Conservation (phyloP, 441 rosid species). For the Metrosideros polymorpha region DNA sequence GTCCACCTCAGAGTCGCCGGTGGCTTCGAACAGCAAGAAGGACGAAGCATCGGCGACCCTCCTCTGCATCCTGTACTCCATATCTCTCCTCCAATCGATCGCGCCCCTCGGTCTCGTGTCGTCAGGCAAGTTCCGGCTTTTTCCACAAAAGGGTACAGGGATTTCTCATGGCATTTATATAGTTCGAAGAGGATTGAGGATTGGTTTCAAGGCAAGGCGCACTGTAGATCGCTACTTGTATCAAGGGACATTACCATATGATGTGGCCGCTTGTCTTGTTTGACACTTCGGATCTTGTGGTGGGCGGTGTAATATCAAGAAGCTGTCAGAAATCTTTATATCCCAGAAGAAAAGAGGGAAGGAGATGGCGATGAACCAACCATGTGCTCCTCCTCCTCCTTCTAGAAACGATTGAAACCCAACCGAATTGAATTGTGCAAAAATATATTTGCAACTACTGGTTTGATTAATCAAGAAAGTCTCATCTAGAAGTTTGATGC, state of each 20-base stretch:
- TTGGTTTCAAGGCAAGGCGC: not conserved
- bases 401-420: not conserved
- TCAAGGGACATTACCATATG: not conserved
- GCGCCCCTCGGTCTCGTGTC: not conserved
- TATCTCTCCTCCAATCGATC: not conserved
- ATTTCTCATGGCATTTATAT: not conserved
- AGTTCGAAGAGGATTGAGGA: not conserved
- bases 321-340: not conserved
- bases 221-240: not conserved
- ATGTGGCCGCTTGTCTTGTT: not conserved
- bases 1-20: conserved; percentile 4
- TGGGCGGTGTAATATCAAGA: not conserved
- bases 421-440: not conserved
- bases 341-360: not conserved
- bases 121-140: not conserved
- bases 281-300: not conserved
- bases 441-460: not conserved
- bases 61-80: not conserved
- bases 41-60: not conserved
- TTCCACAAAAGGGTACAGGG: not conserved
- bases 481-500: not conserved
- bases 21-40: not conserved
- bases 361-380: not conserved
- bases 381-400: not conserved
- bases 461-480: not conserved